Conservation (phyloP, 805 yeast genomes). For the Myxozyma neotropica region DNA sequence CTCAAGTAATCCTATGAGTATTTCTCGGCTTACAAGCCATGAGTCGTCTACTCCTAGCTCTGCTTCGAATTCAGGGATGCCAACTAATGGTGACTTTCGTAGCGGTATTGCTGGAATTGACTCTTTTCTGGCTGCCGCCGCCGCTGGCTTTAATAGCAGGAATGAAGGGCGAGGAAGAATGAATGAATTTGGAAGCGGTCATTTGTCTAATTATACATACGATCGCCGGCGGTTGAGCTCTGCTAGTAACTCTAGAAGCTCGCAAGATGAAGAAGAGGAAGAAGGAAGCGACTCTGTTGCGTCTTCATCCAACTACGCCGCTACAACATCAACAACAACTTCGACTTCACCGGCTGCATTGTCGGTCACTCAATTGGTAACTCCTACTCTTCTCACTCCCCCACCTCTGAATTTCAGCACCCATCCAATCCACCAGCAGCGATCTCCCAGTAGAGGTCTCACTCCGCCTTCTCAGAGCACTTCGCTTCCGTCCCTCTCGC, state of each 20-base stretch:
- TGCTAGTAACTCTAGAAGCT: not conserved
- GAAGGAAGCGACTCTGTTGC: constrained; percentile 4
- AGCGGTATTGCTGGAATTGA: constrained; percentile 4
- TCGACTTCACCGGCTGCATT: not conserved
- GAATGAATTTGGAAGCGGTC: not conserved
- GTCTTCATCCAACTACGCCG: not conserved
- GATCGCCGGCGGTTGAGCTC: not conserved
- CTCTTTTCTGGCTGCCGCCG: constrained; percentile 14
- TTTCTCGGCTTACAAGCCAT: constrained; percentile 37
- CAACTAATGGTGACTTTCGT: not conserved
- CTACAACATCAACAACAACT: not conserved
- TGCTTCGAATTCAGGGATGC: not conserved
- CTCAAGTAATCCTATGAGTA: constrained; percentile 37
- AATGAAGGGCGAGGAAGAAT: not conserved
- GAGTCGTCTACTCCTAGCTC: constrained; percentile 25
- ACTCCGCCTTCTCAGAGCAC: not conserved
- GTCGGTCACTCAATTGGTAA: not conserved
- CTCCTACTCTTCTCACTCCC: not conserved
- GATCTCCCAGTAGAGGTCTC: not conserved
- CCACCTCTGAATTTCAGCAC: not conserved
- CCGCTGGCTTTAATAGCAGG: not conserved
- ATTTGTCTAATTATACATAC: not conserved
- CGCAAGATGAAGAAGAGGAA: constrained; percentile 15
- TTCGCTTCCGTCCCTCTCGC: not conserved
- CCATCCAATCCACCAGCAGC: not conserved